Conservation (phyloP, 2,329 filamentous ascomycete species). For the Neospermospora avenae region DNA sequence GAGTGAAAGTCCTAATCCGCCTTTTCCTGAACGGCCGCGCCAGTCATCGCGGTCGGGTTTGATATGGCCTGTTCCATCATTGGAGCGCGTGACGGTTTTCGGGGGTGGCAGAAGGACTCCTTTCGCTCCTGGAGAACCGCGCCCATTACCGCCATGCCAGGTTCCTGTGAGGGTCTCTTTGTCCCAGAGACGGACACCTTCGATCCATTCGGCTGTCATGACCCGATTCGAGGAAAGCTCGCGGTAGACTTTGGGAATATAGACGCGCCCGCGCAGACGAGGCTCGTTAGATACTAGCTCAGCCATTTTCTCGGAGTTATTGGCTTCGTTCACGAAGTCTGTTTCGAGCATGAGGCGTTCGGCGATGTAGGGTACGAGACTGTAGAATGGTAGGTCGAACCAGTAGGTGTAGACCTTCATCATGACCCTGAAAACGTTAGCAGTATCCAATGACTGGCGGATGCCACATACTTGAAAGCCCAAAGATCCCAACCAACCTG, state of each 20-base stretch:
- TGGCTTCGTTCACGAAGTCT: constrained; percentile 88
- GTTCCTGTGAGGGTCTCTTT: constrained; percentile 72
- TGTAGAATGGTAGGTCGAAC: constrained; percentile 93
- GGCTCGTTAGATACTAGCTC: constrained; percentile 72
- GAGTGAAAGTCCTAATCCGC: constrained; percentile 78
- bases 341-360: constrained; percentile 92
- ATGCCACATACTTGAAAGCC: constrained; percentile 36
- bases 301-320: constrained; percentile 84
- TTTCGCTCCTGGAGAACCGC: constrained; percentile 74
- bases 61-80: constrained; percentile 55
- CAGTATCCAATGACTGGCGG: background rate
- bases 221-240: constrained; percentile 81
- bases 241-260: constrained; percentile 80
- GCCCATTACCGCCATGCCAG: constrained; percentile 75
- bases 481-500: constrained; percentile 95
- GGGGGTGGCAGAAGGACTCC: constrained; percentile 53
- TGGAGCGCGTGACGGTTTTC: constrained; percentile 37
- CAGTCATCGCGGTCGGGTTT: constrained; percentile 81
- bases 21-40: constrained; percentile 68
- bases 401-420: constrained; percentile 77
- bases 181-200: constrained; percentile 90
- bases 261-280: constrained; percentile 73
- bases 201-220: constrained; percentile 96
- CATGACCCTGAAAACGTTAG: constrained; percentile 57
- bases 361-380: constrained; percentile 85